These are phyloP conservation scores for Groenewaldozyma auringiensis DNA, from an alignment of 1,139 yeast genomes.

Conservation along the genomic window DNA sequence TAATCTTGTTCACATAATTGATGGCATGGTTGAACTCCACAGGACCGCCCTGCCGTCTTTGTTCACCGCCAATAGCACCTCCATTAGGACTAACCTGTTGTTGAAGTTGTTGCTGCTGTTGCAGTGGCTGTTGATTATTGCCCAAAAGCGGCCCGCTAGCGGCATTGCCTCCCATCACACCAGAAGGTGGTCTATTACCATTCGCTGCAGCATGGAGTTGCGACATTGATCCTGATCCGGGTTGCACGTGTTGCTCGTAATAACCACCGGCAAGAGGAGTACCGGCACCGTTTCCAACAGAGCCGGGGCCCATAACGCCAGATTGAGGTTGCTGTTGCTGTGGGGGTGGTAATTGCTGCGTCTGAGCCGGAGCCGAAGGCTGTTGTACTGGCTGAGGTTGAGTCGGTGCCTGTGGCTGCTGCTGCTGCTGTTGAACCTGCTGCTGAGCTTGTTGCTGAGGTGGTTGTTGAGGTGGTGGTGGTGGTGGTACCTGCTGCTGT, in stretches of 20 bases:
- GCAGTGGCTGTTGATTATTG: slow-evolving; percentile 9
- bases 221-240: slow-evolving; percentile 25
- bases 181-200: slow-evolving; percentile 21
- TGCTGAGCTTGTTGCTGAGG: slow-evolving; percentile 9
- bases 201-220: slow-evolving; percentile 38
- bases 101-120: neutral
- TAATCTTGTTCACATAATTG: slow-evolving; percentile 89
- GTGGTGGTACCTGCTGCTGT: slow-evolving; percentile 9
- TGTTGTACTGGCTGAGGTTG: slow-evolving; percentile 8
- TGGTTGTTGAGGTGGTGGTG: slow-evolving; percentile 9
- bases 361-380: slow-evolving; percentile 11
- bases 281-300: neutral
- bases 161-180: neutral
- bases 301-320: neutral
- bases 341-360: slow-evolving; percentile 7
- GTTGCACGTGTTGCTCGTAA: neutral
- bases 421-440: slow-evolving; percentile 6
- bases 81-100: slow-evolving; percentile 4
- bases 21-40: slow-evolving; percentile 97
- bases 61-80: slow-evolving; percentile 13
- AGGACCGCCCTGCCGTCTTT: slow-evolving; percentile 53
- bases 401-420: slow-evolving; percentile 10
- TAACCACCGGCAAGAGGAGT: neutral
- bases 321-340: neutral
- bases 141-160: slow-evolving; percentile 17